A percentile compares a stretch with the other conserved stretches of the same genome.
Conservation (phyloP, 768 basidiomycete genomes). For the Pleurotus pulmonarius region DNA sequence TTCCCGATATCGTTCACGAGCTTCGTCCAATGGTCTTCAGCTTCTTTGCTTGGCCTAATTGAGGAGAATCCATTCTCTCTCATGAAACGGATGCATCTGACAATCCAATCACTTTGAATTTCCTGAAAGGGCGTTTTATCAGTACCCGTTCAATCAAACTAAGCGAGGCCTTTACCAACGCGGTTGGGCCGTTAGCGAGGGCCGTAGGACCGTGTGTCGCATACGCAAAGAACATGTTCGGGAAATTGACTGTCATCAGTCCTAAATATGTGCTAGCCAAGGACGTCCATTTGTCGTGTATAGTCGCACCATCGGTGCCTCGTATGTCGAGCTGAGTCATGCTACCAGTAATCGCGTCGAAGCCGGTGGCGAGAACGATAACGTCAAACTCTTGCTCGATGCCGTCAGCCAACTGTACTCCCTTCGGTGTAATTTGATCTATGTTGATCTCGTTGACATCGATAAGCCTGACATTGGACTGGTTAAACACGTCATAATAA, state of each 20-base stretch:
- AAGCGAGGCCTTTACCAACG: slow-evolving; percentile 5
- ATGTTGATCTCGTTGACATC: slow-evolving; percentile 14
- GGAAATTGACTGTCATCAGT: slow-evolving; percentile 9
- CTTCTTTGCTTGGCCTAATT: slow-evolving; percentile 11
- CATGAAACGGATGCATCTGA: slow-evolving; percentile 9
- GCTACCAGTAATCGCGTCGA: slow-evolving; percentile 13
- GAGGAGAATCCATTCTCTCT: background rate
- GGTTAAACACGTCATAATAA: slow-evolving; percentile 11
- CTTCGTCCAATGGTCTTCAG: slow-evolving; percentile 11
- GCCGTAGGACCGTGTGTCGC: slow-evolving; percentile 14
- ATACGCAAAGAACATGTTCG: slow-evolving; percentile 15
- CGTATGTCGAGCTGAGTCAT: slow-evolving; percentile 13
- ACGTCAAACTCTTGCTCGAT: slow-evolving; percentile 13
- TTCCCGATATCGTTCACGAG: slow-evolving; percentile 3
- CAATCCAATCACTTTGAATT: slow-evolving; percentile 15
- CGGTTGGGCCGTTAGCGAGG: slow-evolving; percentile 12
- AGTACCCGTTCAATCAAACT: background rate
- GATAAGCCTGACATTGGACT: slow-evolving; percentile 13
- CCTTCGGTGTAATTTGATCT: slow-evolving; percentile 9
- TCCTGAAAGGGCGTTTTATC: slow-evolving; percentile 7
- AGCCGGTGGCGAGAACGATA: slow-evolving; percentile 14
- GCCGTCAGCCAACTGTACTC: slow-evolving; percentile 11
- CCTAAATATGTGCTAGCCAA: slow-evolving; percentile 13
- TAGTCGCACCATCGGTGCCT: slow-evolving; percentile 10
- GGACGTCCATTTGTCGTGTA: slow-evolving; percentile 14